These are phyloP conservation scores for Trichoderma gracile DNA, from an alignment of 2,329 filamentous ascomycete species.

Conservation along the genomic window DNA sequence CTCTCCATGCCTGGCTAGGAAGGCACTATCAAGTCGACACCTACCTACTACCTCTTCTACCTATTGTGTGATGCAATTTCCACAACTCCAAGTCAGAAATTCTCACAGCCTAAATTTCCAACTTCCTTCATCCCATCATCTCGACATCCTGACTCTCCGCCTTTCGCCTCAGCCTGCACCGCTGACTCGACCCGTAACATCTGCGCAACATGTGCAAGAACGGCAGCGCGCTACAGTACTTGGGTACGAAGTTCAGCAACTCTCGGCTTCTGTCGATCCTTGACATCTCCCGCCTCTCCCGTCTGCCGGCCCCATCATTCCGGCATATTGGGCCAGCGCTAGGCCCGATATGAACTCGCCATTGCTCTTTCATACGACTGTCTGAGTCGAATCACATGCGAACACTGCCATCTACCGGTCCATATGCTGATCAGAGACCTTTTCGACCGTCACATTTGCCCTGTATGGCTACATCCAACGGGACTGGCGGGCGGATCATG, in stretches of 20 bases:
- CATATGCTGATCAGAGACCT: background rate
- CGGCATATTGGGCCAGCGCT: slow-evolving; percentile 20
- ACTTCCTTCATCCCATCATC: too few relatives aligned
- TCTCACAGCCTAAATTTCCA: background rate
- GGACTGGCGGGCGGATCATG: background rate
- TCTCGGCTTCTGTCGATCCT: slow-evolving; percentile 15
- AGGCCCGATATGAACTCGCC: slow-evolving; percentile 6
- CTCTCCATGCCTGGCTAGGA: too few relatives aligned
- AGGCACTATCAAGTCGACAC: too few relatives aligned
- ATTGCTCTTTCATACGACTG: background rate
- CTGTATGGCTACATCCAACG: background rate
- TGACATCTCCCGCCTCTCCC: slow-evolving; percentile 16
- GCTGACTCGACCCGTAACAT: background rate
- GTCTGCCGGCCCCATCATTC: slow-evolving; percentile 18
- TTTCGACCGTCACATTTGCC: background rate
- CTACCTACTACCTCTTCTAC: too few relatives aligned
- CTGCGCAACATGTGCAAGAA: background rate
- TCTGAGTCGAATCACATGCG: background rate
- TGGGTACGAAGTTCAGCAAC: background rate
- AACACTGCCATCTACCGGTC: background rate
- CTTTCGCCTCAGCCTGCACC: background rate
- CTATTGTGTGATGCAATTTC: too few relatives aligned
- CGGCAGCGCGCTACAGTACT: background rate
- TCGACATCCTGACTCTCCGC: background rate
- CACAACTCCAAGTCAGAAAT: background rate